Conservation (phyloP, 2,329 filamentous ascomycete species). For the Colletotrichum orchidophilum region DNA sequence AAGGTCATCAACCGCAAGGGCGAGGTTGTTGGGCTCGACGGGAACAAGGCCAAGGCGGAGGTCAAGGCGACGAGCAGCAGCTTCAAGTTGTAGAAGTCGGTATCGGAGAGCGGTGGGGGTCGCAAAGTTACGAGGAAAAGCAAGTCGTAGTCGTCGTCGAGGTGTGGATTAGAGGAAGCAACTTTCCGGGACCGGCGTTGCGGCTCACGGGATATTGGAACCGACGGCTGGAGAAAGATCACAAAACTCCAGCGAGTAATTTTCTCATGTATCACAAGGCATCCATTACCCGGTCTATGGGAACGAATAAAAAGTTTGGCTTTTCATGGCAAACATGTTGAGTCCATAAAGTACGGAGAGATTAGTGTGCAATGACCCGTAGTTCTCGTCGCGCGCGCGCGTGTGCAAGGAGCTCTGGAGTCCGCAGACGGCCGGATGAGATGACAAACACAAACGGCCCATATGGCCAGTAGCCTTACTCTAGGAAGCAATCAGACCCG, state of each 20-base stretch:
- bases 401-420: background rate
- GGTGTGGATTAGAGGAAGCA: background rate
- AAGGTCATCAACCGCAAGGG: conserved; percentile 93
- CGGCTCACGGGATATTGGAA: conserved; percentile 1
- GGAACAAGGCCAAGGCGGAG: conserved; percentile 72
- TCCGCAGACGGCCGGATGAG: background rate
- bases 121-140: background rate
- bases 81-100: conserved; percentile 72
- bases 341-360: background rate
- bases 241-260: background rate
- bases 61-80: conserved; percentile 63
- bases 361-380: too few relatives aligned
- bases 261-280: conserved; percentile 20
- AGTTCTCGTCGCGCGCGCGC: background rate
- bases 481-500: background rate
- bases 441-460: conserved; percentile 16
- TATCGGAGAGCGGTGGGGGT: too few relatives aligned
- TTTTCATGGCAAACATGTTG: background rate
- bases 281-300: background rate
- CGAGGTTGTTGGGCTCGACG: conserved; percentile 83
- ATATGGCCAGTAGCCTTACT: background rate
- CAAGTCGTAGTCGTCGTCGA: background rate
- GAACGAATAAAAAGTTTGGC: conserved; percentile 1
- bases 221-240: background rate
- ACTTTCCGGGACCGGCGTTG: conserved; percentile 8